phyloP scores from a whole-genome alignment of 768 basidiomycete genomes.

The Tulasnella sp. region DNA sequence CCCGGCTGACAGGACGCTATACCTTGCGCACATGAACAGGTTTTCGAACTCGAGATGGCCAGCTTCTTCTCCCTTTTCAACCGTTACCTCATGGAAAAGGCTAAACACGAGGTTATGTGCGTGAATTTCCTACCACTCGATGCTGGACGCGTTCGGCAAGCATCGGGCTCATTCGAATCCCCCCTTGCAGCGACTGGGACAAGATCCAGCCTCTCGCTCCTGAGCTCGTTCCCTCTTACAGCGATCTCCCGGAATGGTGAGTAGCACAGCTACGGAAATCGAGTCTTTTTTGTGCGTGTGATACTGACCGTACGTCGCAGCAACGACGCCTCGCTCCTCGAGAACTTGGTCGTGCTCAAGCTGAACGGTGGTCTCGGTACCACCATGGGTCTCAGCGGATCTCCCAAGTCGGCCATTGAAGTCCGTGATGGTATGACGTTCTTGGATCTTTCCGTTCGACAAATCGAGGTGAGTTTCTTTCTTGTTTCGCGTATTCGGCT shows the following conservation, averaged over 20 bases:
- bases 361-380: conserved; percentile 90
- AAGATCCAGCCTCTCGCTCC: conserved; percentile 76
- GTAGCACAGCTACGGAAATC: too few species aligned
- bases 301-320: conserved; percentile 22
- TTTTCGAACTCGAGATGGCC: conserved; percentile 93
- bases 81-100: conserved; percentile 82
- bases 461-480: conserved; percentile 55
- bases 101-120: conserved; percentile 77
- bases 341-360: conserved; percentile 92
- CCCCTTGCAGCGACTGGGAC: conserved; percentile 60
- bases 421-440: conserved; percentile 98
- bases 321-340: conserved; percentile 52
- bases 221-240: conserved; percentile 79
- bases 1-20: not conserved
- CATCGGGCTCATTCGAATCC: conserved; percentile 16
- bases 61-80: conserved; percentile 94
- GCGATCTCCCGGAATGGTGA: conserved; percentile 40
- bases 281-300: not conserved
- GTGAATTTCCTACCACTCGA: conserved; percentile 21
- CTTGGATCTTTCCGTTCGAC: conserved; percentile 86
- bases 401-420: conserved; percentile 83
- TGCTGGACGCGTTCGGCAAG: not conserved
- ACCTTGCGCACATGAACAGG: conserved; percentile 34
- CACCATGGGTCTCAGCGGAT: conserved; percentile 83
- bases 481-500: not conserved